phyloP scores from a whole-genome alignment of 345 rosid genomes.

The Brassica cretica region DNA sequence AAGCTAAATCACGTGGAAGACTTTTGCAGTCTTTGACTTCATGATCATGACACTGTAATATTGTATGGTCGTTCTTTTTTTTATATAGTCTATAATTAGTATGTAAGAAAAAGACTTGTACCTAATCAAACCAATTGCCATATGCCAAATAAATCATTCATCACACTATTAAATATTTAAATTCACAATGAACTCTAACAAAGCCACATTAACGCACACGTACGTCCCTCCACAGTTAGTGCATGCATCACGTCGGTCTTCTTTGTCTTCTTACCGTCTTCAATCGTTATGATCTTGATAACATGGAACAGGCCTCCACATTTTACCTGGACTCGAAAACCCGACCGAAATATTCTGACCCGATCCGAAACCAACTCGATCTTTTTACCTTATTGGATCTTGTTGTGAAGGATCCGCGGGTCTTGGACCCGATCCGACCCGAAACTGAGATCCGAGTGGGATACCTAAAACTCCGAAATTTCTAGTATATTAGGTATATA shows the following conservation, averaged over 20 bases:
- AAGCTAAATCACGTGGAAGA: constrained; percentile 8
- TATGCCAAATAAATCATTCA: not conserved
- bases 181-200: not conserved
- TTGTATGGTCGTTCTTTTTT: constrained; percentile 17
- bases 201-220: constrained; percentile 9
- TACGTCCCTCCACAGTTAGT: not conserved
- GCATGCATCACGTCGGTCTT: not conserved
- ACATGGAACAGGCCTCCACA: too few species aligned
- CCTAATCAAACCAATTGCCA: constrained; percentile 16
- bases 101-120: constrained; percentile 10
- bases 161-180: not conserved
- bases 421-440: too few species aligned
- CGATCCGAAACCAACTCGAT: too few species aligned
- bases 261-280: not conserved
- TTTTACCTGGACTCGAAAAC: too few species aligned
- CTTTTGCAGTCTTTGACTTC: constrained; percentile 10
- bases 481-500: too few species aligned
- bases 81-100: not conserved
- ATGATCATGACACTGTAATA: not conserved
- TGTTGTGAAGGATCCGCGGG: too few species aligned
- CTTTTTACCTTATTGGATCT: too few species aligned
- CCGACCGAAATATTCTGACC: too few species aligned
- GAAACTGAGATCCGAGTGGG: too few species aligned
- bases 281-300: not conserved
- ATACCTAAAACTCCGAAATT: too few species aligned